Evolutionary conservation across 2,329 filamentous ascomycete species (phyloP), one percentile per base, ranked within the genome.

Genomic region (Lecanoromycetidae sp.): DNA sequence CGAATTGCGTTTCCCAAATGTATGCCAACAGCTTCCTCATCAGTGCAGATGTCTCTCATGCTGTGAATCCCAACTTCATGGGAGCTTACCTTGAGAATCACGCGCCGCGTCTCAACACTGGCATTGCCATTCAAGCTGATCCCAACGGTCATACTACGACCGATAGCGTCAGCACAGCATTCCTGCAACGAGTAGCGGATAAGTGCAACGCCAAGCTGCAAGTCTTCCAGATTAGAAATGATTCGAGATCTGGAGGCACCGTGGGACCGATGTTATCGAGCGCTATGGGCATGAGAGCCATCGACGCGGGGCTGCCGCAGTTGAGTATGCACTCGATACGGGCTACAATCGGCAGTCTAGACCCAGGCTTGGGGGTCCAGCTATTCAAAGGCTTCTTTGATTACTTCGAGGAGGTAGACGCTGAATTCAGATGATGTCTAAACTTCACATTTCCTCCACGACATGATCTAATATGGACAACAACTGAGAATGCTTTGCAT

Each of bases 81-180:
- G 74, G 74, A 54, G 78, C 76, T 23, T 96, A 96, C 67, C 79
- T 95, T 15, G 76, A 84, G 48, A 82, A 85, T 57, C 91, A 98
- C 66, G 74, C 85, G 2, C 90, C 91, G 1, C 77, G 84, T 49
- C 76, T 98, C 45, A 98, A 98, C 62, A 78, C 91, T 26, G 91
- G 91, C 29, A 75, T 95, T 26, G 77, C 80, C 13, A 74, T 98
- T 32, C 80, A 79, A 37, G 79, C 80, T 19, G 90, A 96, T 65
- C 79, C 80, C 43, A 95, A 95, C 60, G 91, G 87, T 4, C 87
- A 96, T 67, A 94, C 95, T 85, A 94, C 90, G 3, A 95, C 90
- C 3, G 88, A 96, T 61, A 79, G 82, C 46, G 79, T 94, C 15
- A 91, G 84, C 9, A 84, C 85, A 3, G 80, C 87, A 4, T 76